These are phyloP conservation scores for Arabis alpina DNA, from an alignment of 345 rosid species.

Conservation along the genomic window DNA sequence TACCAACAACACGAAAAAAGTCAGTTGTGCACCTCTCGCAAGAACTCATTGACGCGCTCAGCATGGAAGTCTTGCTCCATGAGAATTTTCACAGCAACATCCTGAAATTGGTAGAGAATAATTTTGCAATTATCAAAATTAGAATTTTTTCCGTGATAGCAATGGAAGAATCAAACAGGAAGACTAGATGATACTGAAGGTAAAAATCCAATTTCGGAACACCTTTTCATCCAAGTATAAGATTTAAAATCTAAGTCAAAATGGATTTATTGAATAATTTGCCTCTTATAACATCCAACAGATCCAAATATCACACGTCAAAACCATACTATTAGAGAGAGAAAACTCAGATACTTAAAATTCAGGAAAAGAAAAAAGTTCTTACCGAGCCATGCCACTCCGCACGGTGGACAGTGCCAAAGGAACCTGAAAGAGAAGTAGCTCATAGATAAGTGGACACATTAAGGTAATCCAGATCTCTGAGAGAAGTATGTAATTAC, in stretches of 20 bases:
- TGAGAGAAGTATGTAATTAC: conserved; percentile 15
- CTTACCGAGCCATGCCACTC: conserved; percentile 99
- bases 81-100: conserved; percentile 99
- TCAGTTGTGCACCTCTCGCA: conserved; percentile 76
- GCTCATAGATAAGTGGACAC: conserved; percentile 35
- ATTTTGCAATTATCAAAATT: conserved; percentile 10
- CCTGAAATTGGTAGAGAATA: conserved; percentile 53
- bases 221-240: background rate
- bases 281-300: conserved; percentile 19
- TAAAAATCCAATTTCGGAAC: background rate
- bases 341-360: background rate
- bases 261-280: background rate
- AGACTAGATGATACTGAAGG: background rate
- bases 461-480: conserved; percentile 4
- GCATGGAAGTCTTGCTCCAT: conserved; percentile 98
- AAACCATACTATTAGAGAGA: background rate
- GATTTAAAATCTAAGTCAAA: background rate
- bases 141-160: background rate
- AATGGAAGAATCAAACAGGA: conserved; percentile 7
- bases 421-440: conserved; percentile 80
- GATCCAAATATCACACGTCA: conserved; percentile 10
- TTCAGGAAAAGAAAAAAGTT: conserved; percentile 17
- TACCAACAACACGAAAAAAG: background rate
- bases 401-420: conserved; percentile 99
- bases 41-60: conserved; percentile 85